Conservation (phyloP, 1,139 yeast genomes). For the Geotrichum macrosporum region DNA sequence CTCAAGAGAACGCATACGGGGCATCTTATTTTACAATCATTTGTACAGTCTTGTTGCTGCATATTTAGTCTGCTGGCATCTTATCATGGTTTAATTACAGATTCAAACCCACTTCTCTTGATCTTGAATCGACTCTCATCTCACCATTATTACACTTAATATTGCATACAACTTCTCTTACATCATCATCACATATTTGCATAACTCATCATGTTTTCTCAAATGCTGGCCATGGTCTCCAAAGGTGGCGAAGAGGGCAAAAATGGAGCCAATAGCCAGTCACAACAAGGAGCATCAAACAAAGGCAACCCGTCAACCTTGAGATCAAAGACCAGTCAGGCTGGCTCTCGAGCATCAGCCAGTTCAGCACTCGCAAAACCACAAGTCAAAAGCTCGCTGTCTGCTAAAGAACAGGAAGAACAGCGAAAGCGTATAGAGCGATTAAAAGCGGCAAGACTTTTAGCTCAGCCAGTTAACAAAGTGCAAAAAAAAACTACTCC, state of each 20-base stretch:
- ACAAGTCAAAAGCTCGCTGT: constrained; percentile 20
- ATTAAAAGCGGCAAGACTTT: constrained; percentile 32
- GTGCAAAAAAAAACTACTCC: constrained; percentile 19
- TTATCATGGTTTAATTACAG: neutral
- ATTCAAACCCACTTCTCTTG: neutral
- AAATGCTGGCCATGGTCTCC: constrained; percentile 30
- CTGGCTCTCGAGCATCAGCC: constrained; percentile 1
- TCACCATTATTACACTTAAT: no score
- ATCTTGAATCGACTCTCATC: neutral
- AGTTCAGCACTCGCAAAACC: constrained; percentile 4
- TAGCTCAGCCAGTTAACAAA: constrained; percentile 19
- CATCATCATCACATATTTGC: neutral
- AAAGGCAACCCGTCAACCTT: neutral
- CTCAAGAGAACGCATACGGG: no score
- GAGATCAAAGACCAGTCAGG: neutral
- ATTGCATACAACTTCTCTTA: neutral
- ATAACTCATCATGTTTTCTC: constrained; percentile 23
- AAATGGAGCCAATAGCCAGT: neutral
- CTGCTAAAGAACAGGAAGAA: constrained; percentile 29
- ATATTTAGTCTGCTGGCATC: neutral
- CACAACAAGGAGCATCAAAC: neutral
- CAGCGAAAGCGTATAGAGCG: constrained; percentile 32
- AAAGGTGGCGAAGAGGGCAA: constrained; percentile 18
- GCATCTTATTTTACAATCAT: no score
- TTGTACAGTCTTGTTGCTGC: neutral